Conservation (phyloP, 1,284 basidiomycete species). For the Pascua sp. region DNA sequence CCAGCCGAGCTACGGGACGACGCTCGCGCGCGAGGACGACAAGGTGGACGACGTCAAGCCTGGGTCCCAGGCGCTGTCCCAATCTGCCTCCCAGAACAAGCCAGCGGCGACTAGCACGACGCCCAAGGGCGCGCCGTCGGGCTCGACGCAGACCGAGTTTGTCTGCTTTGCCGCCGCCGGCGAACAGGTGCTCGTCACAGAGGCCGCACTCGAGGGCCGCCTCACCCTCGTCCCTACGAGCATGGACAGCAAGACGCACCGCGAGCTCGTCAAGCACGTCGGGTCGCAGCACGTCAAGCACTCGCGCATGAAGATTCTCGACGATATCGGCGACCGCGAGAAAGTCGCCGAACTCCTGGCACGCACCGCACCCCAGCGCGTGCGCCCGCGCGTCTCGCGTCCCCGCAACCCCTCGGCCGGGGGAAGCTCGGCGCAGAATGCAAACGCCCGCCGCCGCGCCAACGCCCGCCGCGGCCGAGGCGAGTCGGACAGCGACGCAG, state of each 20-base stretch:
- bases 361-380: constrained; percentile 21
- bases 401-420: no score
- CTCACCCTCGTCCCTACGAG: constrained; percentile 38
- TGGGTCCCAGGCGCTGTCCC: no score
- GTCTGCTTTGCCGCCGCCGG: constrained; percentile 25
- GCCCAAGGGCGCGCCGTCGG: neutral
- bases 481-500: constrained; percentile 10
- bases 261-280: constrained; percentile 43
- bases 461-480: constrained; percentile 2
- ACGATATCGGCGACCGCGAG: constrained; percentile 32
- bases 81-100: neutral
- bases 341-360: constrained; percentile 28
- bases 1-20: constrained; percentile 35
- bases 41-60: neutral
- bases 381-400: no score
- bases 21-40: constrained; percentile 23
- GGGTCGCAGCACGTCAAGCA: constrained; percentile 45
- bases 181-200: constrained; percentile 39
- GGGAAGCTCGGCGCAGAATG: no score
- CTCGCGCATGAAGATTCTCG: constrained; percentile 41
- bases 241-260: constrained; percentile 42
- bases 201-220: constrained; percentile 40
- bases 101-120: neutral
- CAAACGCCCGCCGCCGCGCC: no score
- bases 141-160: constrained; percentile 28